Conservation (phyloP, 2,329 filamentous ascomycete species). For the Stromatinia cepivora region DNA sequence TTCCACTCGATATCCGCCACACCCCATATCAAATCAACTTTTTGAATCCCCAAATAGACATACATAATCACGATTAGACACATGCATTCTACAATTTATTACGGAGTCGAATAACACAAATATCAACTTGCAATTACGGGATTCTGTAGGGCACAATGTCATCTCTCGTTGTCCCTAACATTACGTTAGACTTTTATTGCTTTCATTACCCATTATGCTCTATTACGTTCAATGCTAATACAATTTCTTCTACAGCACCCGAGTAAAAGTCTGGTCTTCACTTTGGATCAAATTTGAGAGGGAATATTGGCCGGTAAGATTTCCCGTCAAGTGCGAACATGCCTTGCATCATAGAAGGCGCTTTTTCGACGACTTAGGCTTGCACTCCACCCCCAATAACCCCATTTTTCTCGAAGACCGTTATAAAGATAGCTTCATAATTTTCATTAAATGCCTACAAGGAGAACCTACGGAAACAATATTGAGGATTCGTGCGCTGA, state of each 20-base stretch:
- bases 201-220: neutral
- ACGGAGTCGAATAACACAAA: neutral
- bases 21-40: neutral
- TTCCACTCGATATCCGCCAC: neutral
- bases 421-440: neutral
- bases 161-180: neutral
- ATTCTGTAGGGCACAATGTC: neutral
- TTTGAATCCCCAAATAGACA: neutral
- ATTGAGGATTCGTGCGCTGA: neutral
- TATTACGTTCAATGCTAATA: neutral
- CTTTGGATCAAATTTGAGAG: neutral
- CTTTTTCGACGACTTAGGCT: neutral
- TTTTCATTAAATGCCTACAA: neutral
- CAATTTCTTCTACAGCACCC: neutral
- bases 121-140: neutral
- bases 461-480: neutral
- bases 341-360: neutral
- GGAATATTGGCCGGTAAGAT: neutral
- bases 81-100: neutral
- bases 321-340: neutral
- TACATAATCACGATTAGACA: neutral
- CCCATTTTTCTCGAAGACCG: neutral
- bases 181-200: neutral
- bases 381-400: neutral
- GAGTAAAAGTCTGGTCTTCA: neutral